A percentile compares a stretch with the other conserved stretches of the same genome.
These are phyloP conservation scores for Plasmodium gaboni DNA, from an alignment of 169 alveolate species.

Conservation along the genomic window DNA sequence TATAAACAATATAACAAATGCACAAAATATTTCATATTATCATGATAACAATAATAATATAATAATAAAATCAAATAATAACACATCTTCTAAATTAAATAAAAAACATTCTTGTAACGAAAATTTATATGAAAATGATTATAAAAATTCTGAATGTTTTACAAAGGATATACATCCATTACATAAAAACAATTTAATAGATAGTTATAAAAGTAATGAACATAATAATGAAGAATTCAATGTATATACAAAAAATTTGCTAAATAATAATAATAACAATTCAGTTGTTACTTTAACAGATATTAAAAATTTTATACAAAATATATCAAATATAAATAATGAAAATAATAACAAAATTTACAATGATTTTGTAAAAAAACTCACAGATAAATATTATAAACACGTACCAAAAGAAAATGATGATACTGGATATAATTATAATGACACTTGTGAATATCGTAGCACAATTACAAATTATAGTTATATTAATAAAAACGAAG, in stretches of 20 bases:
- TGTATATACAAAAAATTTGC: too few relatives aligned
- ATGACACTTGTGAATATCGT: neutral
- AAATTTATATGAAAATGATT: too few relatives aligned
- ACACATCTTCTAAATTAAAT: too few relatives aligned
- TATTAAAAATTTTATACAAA: conserved; percentile 18
- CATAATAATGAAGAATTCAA: neutral
- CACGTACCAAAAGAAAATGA: neutral
- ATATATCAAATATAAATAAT: conserved; percentile 5
- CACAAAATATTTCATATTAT: too few relatives aligned
- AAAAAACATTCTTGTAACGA: too few relatives aligned
- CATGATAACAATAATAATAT: too few relatives aligned
- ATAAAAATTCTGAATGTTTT: too few relatives aligned
- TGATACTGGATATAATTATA: neutral
- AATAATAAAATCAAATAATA: too few relatives aligned
- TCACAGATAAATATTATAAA: neutral
- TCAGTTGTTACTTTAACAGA: neutral
- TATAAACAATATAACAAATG: too few relatives aligned
- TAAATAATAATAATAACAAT: too few relatives aligned
- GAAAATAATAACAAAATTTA: conserved; percentile 6
- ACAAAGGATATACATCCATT: too few relatives aligned
- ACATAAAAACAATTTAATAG: neutral
- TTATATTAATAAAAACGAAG: neutral
- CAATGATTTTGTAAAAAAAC: neutral
- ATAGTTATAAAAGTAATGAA: neutral
- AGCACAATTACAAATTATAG: neutral